These are phyloP conservation scores for Phytopythium chamaehyphon DNA, from an alignment of 352 stramenopile species.

Conservation along the genomic window DNA sequence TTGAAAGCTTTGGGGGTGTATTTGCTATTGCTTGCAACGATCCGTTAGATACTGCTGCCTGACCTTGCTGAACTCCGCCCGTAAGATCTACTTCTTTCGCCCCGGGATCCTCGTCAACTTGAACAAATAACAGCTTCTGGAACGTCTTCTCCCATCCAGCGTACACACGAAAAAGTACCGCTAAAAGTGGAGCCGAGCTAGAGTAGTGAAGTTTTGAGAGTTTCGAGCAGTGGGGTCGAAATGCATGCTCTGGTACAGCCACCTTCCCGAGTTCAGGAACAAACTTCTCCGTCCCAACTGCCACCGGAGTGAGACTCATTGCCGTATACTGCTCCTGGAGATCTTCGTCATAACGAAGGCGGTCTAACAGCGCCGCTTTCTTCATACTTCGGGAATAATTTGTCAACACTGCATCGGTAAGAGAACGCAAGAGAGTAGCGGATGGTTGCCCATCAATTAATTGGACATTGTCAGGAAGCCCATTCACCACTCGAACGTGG, in stretches of 20 bases:
- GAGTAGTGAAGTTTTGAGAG: slow-evolving; percentile 46
- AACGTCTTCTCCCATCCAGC: slow-evolving; percentile 90
- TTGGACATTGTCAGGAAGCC: slow-evolving; percentile 55
- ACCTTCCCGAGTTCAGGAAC: slow-evolving; percentile 75
- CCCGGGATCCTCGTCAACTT: slow-evolving; percentile 37
- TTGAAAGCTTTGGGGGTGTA: slow-evolving; percentile 22
- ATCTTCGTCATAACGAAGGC: slow-evolving; percentile 38
- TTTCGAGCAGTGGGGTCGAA: slow-evolving; percentile 45
- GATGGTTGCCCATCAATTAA: slow-evolving; percentile 61
- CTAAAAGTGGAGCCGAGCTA: slow-evolving; percentile 58
- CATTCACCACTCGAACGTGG: slow-evolving; percentile 81
- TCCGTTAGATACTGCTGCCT: slow-evolving; percentile 3
- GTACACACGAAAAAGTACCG: slow-evolving; percentile 85
- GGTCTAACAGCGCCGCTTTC: slow-evolving; percentile 79
- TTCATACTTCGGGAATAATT: slow-evolving; percentile 92
- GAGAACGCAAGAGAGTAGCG: slow-evolving; percentile 55
- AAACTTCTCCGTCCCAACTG: slow-evolving; percentile 10
- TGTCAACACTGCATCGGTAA: slow-evolving; percentile 88
- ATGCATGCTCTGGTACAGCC: slow-evolving; percentile 64
- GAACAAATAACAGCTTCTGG: slow-evolving; percentile 59
- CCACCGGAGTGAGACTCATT: slow-evolving; percentile 56
- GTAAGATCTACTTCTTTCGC: not conserved
- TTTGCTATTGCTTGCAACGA: not conserved
- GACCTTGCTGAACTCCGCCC: slow-evolving; percentile 3
- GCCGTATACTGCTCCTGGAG: slow-evolving; percentile 65